These are phyloP conservation scores for Buddleja alternifolia DNA, from an alignment of 257 asterid species.

Conservation along the genomic window DNA sequence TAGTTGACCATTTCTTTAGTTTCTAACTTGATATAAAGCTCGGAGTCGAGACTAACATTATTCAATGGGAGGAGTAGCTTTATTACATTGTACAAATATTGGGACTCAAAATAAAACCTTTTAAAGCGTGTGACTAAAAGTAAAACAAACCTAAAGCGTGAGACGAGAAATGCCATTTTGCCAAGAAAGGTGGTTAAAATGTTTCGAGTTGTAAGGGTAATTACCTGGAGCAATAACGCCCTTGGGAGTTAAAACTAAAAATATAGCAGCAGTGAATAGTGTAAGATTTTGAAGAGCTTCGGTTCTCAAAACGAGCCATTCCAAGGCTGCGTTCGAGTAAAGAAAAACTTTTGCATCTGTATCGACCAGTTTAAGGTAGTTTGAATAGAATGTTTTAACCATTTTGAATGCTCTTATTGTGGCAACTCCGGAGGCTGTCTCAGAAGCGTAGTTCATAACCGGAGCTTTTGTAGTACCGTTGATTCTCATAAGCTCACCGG, in stretches of 20 bases:
- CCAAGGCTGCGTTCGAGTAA: conserved; percentile 60
- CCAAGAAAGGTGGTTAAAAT: no score
- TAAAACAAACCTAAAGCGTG: no score
- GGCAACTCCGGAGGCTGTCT: conserved; percentile 76
- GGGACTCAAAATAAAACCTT: no score
- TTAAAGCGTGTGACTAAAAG: no score
- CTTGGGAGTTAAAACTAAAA: conserved; percentile 53
- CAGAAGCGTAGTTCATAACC: conserved; percentile 72
- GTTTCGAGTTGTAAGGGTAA: no score
- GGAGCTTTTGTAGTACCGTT: conserved; percentile 90
- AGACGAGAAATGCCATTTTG: no score
- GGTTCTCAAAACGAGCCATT: conserved; percentile 75
- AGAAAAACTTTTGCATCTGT: conserved; percentile 73
- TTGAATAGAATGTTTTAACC: conserved; percentile 55
- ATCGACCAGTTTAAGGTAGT: conserved; percentile 63
- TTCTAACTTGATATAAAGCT: no score
- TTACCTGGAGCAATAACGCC: conserved; percentile 64
- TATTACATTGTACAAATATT: no score
- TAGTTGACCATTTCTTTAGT: no score
- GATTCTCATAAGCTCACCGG: conserved; percentile 80
- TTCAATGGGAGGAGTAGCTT: no score
- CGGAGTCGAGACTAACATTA: no score
- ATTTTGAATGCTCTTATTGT: conserved; percentile 66
- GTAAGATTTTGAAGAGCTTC: conserved; percentile 76
- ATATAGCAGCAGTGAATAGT: conserved; percentile 58